Evolutionary conservation across 495 filamentous ascomycete genomes (phyloP), one percentile per base, ranked within the genome.

Genomic region (Podospora appendiculata): DNA sequence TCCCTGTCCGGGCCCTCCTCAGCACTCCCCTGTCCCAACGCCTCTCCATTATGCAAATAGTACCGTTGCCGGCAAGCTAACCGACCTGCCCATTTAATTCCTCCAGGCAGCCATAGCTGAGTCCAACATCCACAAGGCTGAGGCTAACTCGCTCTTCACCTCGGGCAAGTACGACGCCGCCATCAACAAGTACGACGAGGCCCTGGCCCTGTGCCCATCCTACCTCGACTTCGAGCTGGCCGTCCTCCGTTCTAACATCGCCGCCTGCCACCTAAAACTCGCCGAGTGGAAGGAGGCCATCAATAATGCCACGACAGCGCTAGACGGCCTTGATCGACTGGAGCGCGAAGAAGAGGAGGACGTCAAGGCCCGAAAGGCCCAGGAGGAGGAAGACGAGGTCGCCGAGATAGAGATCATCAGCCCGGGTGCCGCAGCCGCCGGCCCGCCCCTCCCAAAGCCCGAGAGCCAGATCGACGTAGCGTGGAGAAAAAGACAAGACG

Each of bases 141-240:
- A 84, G 56, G 93, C 90, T 9, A 98, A 96, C 63, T 58, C 75
- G 16, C 75, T 90, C 19, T 98, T 95, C 67, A 70, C 76, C 3
- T 78, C 78, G 11, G 79, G 79, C 16, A 80, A 79, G 50, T 95
- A 88, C 71, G 81, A 86, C 57, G 83, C 87, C 59, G 93, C 93
- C n/a, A 87, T 96, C 58, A 83, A 86, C 64, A 84, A 80, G 60
- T 98, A 98, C 72, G 87, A 90, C 59, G 80, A 87, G 52, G 93
- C 93, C 18, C 75, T 96, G 2, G 76, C 84, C 33, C 77, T 83
- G 16, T 93, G 88, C 54, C 93, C 93, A 2, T 86, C 80, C 57
- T 95, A 96, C 63, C 81, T 96, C 35, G 87, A 93, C 56, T 93
- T 87, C 71, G 90, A 96, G 61, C 74, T 92, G 58, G 90, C 93